Evolutionary conservation across 1,139 yeast species (phyloP).

Genomic region (Lodderomyces jiufengensis): DNA sequence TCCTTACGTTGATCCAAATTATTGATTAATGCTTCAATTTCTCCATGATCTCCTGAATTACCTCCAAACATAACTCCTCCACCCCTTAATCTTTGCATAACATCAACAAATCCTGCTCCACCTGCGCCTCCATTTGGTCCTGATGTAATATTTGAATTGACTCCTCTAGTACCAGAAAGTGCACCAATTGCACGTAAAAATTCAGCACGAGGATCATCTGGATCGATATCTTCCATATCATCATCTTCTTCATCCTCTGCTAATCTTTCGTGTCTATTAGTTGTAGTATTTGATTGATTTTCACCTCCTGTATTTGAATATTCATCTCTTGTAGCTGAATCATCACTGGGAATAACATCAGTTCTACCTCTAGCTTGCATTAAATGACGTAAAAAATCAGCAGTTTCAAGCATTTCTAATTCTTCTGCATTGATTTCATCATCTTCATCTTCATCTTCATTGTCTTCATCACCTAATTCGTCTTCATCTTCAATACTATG

Average conservation of each 20-base stretch:
- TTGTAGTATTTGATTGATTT: conserved; percentile 15
- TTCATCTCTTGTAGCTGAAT: conserved; percentile 11
- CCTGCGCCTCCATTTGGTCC: conserved; percentile 6
- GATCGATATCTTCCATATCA: conserved; percentile 18
- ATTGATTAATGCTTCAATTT: conserved; percentile 38
- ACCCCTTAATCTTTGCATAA: conserved; percentile 35
- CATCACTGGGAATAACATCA: not conserved
- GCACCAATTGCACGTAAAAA: conserved; percentile 28
- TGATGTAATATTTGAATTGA: conserved; percentile 3
- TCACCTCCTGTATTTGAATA: conserved; percentile 14
- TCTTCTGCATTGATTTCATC: conserved; percentile 19
- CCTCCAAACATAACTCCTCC: conserved; percentile 37
- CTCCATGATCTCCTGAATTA: conserved; percentile 20
- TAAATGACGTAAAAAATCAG: conserved; percentile 24
- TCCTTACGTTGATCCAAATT: conserved; percentile 45
- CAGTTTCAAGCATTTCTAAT: conserved; percentile 23
- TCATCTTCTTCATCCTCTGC: conserved; percentile 5
- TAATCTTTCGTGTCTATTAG: conserved; percentile 16
- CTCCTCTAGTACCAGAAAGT: conserved; percentile 14
- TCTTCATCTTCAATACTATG: conserved; percentile 8
- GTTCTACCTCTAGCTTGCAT: conserved; percentile 17
- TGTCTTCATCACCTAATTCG: conserved; percentile 11
- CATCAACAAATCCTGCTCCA: conserved; percentile 29
- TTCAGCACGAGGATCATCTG: conserved; percentile 25
- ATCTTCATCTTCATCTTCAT: conserved; percentile 15